Evolutionary conservation across 1,284 basidiomycete species (phyloP).

Genomic region (Cutaneotrichosporon dermatis): DNA sequence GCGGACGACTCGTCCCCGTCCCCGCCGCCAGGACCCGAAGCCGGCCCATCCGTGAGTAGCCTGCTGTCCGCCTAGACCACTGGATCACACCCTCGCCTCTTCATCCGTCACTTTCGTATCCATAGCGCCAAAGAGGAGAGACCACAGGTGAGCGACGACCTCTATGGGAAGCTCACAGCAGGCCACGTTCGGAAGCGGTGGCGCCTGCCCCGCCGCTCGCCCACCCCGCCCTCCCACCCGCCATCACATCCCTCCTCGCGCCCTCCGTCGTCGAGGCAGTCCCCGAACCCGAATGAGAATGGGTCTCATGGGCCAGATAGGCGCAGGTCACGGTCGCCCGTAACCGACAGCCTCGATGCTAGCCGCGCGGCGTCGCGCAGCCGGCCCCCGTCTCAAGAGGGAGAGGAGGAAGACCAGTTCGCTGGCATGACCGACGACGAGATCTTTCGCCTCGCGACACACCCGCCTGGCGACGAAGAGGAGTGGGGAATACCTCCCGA

Average conservation of each 20-base stretch:
- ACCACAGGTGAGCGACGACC: constrained; percentile 1
- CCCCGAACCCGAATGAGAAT: not conserved
- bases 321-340: not conserved
- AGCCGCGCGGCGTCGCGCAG: no score
- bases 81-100: constrained; percentile 12
- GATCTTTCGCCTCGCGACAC: constrained; percentile 6
- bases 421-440: constrained; percentile 11
- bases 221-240: not conserved
- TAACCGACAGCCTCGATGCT: not conserved
- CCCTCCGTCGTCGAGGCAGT: not conserved
- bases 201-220: not conserved
- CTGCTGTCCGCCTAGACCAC: constrained; percentile 1
- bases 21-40: not conserved
- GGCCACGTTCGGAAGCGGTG: not conserved
- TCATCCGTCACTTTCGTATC: not conserved
- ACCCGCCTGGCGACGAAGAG: constrained; percentile 55
- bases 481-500: constrained; percentile 74
- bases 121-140: not conserved
- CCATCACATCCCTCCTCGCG: not conserved
- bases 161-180: not conserved
- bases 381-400: no score
- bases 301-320: not conserved
- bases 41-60: constrained; percentile 19
- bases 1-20: constrained; percentile 17
- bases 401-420: not conserved